These are phyloP conservation scores for Zymoseptoria crescenta DNA, from an alignment of 2,329 filamentous ascomycete genomes.

Conservation along the genomic window DNA sequence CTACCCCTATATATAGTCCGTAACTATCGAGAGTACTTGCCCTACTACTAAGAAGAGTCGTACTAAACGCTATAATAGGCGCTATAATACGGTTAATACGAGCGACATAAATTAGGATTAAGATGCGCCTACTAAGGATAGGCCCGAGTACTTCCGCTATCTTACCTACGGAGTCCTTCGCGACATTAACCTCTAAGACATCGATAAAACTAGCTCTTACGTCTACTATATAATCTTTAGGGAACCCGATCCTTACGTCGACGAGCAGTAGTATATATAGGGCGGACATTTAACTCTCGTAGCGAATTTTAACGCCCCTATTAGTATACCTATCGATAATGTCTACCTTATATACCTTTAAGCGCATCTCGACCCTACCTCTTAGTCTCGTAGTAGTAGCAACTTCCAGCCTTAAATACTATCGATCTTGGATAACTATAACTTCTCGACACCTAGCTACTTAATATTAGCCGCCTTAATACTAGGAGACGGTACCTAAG, in stretches of 20 bases:
- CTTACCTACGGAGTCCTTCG: neutral
- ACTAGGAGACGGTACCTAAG: too few relatives aligned
- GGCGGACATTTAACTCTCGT: neutral
- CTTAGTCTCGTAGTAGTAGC: too few relatives aligned
- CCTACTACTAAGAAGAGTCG: neutral
- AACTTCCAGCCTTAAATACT: too few relatives aligned
- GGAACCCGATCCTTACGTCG: too few relatives aligned
- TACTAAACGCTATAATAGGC: too few relatives aligned
- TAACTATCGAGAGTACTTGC: neutral
- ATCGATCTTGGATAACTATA: too few relatives aligned
- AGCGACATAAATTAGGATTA: neutral
- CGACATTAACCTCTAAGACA: neutral
- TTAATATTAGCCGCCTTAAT: too few relatives aligned
- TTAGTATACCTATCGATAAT: neutral
- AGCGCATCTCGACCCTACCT: too few relatives aligned
- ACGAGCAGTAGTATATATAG: neutral
- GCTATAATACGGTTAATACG: neutral
- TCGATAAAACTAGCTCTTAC: too few relatives aligned
- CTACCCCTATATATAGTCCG: neutral
- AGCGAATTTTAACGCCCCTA: neutral
- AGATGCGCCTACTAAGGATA: neutral
- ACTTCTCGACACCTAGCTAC: too few relatives aligned
- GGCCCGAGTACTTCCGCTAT: neutral
- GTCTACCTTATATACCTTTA: neutral
- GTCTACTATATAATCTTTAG: too few relatives aligned